Evolutionary conservation across 768 basidiomycete species (phyloP).

Genomic region (Chalciporus pseudorubinellus): DNA sequence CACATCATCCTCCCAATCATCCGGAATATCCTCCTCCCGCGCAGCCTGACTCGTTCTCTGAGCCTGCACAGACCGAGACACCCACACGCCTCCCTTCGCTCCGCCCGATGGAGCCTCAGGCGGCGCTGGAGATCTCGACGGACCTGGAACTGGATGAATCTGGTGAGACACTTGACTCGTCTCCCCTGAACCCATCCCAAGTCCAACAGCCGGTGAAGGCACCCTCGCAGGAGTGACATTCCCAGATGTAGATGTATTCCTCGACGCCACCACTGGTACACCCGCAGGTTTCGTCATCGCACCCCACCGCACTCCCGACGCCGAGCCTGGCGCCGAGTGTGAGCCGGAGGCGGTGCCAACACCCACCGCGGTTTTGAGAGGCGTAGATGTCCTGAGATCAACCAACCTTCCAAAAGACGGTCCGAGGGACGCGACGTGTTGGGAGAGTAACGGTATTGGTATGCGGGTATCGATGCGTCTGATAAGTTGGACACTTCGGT

Average conservation of each 20-base stretch:
- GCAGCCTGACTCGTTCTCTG: slow-evolving; percentile 9
- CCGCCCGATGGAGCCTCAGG: not conserved
- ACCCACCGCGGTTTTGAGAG: slow-evolving; percentile 4
- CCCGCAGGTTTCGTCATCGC: slow-evolving; percentile 14
- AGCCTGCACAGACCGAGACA: slow-evolving; percentile 18
- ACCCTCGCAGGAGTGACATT: slow-evolving; percentile 12
- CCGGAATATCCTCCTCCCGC: slow-evolving; percentile 37
- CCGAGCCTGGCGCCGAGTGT: not conserved
- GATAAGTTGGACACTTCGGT: slow-evolving; percentile 79
- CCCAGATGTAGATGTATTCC: not conserved
- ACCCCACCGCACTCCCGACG: slow-evolving; percentile 16
- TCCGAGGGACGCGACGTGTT: slow-evolving; percentile 29
- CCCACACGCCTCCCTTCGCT: slow-evolving; percentile 14
- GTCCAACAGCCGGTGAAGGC: slow-evolving; percentile 17
- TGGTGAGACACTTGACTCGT: too few species aligned
- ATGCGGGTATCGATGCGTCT: slow-evolving; percentile 80
- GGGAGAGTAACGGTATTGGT: slow-evolving; percentile 69
- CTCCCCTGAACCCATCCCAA: not conserved
- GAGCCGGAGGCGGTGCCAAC: not conserved
- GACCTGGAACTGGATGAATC: not conserved
- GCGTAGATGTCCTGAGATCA: slow-evolving; percentile 43
- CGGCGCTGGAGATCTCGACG: slow-evolving; percentile 10
- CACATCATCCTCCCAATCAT: slow-evolving; percentile 56
- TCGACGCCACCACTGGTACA: not conserved
- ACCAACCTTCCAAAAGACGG: slow-evolving; percentile 59